Conservation (phyloP, 164 flowering plant genomes). For the Vitis cinerea region DNA sequence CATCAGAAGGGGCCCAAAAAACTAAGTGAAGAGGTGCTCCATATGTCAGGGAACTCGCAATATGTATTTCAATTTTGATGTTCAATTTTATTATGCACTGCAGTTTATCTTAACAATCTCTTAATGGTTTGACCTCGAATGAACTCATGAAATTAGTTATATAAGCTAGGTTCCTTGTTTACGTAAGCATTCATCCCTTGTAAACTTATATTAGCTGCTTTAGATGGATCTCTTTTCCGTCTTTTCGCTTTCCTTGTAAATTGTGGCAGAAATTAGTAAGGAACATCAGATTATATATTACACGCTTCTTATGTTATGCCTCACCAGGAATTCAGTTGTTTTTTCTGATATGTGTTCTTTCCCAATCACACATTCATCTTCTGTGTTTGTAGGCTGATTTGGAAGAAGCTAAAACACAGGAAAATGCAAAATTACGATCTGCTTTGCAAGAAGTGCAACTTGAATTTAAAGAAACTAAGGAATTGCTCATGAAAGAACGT, state of each 20-base stretch:
- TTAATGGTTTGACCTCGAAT: neutral
- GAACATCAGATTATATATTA: neutral
- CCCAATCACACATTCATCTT: neutral
- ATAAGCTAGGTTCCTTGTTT: neutral
- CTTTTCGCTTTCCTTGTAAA: neutral
- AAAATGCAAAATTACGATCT: constrained; percentile 74
- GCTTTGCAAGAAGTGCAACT: constrained; percentile 76
- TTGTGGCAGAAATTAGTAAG: neutral
- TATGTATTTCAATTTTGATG: neutral
- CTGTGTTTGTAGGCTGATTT: constrained; percentile 58
- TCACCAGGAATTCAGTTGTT: neutral
- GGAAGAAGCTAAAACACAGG: constrained; percentile 89
- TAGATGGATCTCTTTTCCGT: neutral
- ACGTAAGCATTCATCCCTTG: too few relatives aligned
- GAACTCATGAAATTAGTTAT: neutral
- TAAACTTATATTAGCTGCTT: neutral
- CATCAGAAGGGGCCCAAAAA: neutral
- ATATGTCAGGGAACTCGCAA: neutral
- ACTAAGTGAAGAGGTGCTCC: neutral
- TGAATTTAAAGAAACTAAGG: constrained; percentile 79
- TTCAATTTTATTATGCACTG: too few relatives aligned
- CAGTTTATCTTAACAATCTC: too few relatives aligned
- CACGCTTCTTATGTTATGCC: neutral
- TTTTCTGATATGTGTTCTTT: neutral
- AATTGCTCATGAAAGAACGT: constrained; percentile 62